Evolutionary conservation across 177 flowering plant species (phyloP), one percentile per base, ranked within the genome.

Genomic region (Vitis hybrid): DNA sequence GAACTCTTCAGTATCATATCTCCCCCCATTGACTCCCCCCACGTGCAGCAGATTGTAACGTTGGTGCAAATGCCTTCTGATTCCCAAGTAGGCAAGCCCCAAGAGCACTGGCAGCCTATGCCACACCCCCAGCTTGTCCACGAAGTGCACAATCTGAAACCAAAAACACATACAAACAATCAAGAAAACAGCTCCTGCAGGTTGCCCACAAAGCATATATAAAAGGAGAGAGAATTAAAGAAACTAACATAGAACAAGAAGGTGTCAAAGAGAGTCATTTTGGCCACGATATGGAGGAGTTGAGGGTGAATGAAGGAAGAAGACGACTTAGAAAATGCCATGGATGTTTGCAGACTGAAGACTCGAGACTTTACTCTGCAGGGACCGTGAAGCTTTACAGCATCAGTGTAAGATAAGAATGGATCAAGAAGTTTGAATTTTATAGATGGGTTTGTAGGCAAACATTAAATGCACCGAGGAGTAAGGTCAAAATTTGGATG

Each of bases 41-140:
- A 85, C 88, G 9, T 82, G 78, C 61, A 85, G n/a, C 3, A 85
- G 79, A 52, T 87, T 87, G 74, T 87, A 85, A 1, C 77, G 73
- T 50, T 82, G 83, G 56, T 85, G 90, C 57, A 87, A 55, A 60
- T 79, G 86, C 63, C 90, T 69, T 54, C 90, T 75, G 12, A 84
- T 69, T 0, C 75, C 87, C 73, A 87, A 65, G 64, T 85, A 87
- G 32, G 72, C 58, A 9, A 85, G 64, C 2, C 84, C 90, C 56
- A 83, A 14, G 2, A 82, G 15, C 41, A 84, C 86, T 1, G 90
- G 90, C n/a, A 83, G 32, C 35, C 82, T 74, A 65, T 83, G 86
- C 86, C 87, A 86, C 51, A 76, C 3, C 12, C 72, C 81, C 20
- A 83, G 61, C 77, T 76, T 84, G 74, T 84, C 86, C 55, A 79